Percentiles rank a stretch among this genome's conserved stretches.
These are phyloP conservation scores for Hypoxylon intermedium DNA, from an alignment of 495 filamentous ascomycete genomes.

Conservation along the genomic window DNA sequence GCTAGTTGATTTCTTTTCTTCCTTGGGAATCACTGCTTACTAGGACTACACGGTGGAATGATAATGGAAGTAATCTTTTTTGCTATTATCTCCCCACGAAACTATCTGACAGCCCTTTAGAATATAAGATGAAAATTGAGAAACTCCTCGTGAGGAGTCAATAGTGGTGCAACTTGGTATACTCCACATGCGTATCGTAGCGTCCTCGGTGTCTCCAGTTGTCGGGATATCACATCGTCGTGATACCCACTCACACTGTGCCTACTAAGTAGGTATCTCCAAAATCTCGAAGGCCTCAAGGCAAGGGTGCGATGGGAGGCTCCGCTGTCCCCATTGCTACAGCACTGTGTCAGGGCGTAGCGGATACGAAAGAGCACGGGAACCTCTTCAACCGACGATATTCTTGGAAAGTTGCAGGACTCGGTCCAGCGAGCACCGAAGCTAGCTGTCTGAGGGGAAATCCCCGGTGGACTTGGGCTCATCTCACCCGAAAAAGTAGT, in stretches of 20 bases:
- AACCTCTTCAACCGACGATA: constrained; percentile 20
- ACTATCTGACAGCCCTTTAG: neutral
- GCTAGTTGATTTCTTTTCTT: neutral
- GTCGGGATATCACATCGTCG: constrained; percentile 23
- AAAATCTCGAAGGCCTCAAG: neutral
- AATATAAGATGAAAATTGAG: neutral
- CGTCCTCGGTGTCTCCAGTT: constrained; percentile 9
- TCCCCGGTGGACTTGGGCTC: constrained; percentile 8
- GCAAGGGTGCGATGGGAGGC: constrained; percentile 4
- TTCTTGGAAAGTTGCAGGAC: neutral
- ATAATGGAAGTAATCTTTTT: neutral
- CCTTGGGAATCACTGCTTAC: neutral
- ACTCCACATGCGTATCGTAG: constrained; percentile 28
- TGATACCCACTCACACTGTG: constrained; percentile 9
- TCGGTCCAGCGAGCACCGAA: constrained; percentile 32
- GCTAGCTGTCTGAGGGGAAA: constrained; percentile 29
- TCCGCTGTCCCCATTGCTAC: neutral
- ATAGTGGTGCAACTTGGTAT: constrained; percentile 1
- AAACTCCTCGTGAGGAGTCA: constrained; percentile 25
- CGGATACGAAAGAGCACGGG: constrained; percentile 7
- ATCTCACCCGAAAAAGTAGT: constrained; percentile 23
- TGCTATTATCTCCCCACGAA: neutral
- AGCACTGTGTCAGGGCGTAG: neutral
- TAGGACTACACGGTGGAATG: neutral
- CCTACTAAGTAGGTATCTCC: neutral